Evolutionary conservation across 2,329 filamentous ascomycete species (phyloP).

Genomic region (Pseudopyricularia cyperi): DNA sequence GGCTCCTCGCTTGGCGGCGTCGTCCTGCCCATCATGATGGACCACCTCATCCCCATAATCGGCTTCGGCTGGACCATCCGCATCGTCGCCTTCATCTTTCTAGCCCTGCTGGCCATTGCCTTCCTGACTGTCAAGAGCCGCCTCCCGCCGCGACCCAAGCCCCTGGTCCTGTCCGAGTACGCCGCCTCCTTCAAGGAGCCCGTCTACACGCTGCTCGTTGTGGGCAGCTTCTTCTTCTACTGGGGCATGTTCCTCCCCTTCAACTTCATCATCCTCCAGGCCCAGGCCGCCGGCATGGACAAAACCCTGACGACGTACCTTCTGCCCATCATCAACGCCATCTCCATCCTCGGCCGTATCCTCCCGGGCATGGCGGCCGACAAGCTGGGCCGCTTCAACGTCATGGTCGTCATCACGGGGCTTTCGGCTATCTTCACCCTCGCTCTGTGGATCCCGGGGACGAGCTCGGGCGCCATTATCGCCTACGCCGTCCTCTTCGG

Average conservation of each 20-base stretch:
- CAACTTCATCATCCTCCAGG: constrained; percentile 38
- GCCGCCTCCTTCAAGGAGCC: constrained; percentile 30
- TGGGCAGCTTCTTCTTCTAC: constrained; percentile 41
- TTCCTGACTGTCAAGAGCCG: constrained; percentile 20
- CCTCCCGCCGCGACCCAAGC: constrained; percentile 19
- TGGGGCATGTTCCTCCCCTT: constrained; percentile 41
- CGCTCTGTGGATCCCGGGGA: constrained; percentile 27
- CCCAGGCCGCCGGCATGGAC: constrained; percentile 27
- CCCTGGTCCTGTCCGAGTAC: constrained; percentile 33
- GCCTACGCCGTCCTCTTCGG: constrained; percentile 51
- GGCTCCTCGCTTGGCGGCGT: constrained; percentile 36
- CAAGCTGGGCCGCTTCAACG: constrained; percentile 24
- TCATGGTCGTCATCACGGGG: constrained; percentile 30
- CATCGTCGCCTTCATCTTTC: constrained; percentile 21
- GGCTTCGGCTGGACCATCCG: constrained; percentile 28
- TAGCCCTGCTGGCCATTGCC: constrained; percentile 16
- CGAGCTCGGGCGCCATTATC: constrained; percentile 39
- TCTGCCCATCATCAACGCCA: constrained; percentile 43
- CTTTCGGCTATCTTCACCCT: constrained; percentile 25
- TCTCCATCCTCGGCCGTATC: constrained; percentile 38
- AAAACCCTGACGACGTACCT: constrained; percentile 29
- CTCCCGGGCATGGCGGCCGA: constrained; percentile 33
- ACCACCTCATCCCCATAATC: constrained; percentile 34
- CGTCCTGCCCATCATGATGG: constrained; percentile 43
- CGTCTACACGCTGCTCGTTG: constrained; percentile 26